phyloP scores from a whole-genome alignment of 495 filamentous ascomycete genomes.

The Xylaria acuta region DNA sequence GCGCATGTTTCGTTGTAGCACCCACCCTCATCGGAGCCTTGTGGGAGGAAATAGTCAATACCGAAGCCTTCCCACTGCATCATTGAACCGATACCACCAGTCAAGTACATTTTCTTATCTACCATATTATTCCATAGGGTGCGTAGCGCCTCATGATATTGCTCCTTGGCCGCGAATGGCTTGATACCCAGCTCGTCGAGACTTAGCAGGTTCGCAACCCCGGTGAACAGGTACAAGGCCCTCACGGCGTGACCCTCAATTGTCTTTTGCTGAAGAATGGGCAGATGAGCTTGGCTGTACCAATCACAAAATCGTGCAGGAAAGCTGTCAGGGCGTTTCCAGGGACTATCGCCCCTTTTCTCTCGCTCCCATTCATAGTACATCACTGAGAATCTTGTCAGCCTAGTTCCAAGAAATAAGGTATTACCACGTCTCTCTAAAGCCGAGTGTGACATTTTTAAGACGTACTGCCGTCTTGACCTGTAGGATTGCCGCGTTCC shows the following conservation, averaged over 20 bases:
- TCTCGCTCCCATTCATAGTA: slow-evolving; percentile 61
- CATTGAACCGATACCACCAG: slow-evolving; percentile 65
- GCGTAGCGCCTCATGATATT: slow-evolving; percentile 45
- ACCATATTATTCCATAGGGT: slow-evolving; percentile 65
- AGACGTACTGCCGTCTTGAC: slow-evolving; percentile 45
- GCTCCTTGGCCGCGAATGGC: slow-evolving; percentile 35
- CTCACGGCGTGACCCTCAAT: slow-evolving; percentile 67
- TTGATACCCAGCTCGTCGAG: slow-evolving; percentile 38
- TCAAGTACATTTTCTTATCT: slow-evolving; percentile 63
- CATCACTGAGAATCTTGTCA: slow-evolving; percentile 34
- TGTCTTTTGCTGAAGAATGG: slow-evolving; percentile 60
- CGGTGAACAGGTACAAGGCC: slow-evolving; percentile 60
- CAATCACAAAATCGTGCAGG: slow-evolving; percentile 46
- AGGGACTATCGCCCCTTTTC: slow-evolving; percentile 56
- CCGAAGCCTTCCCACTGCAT: slow-evolving; percentile 69
- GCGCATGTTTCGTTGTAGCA: slow-evolving; percentile 70
- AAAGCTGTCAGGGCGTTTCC: slow-evolving; percentile 52
- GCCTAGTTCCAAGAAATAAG: background rate
- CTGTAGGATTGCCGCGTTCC: slow-evolving; percentile 61
- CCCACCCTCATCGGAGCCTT: slow-evolving; percentile 63
- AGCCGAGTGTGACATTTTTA: background rate
- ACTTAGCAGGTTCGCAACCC: slow-evolving; percentile 47
- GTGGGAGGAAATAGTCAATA: slow-evolving; percentile 63
- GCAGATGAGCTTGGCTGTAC: slow-evolving; percentile 63
- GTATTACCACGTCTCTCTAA: background rate